Conservation (phyloP, 2,329 filamentous ascomycete species). For the Pseudogymnoascus sp. region DNA sequence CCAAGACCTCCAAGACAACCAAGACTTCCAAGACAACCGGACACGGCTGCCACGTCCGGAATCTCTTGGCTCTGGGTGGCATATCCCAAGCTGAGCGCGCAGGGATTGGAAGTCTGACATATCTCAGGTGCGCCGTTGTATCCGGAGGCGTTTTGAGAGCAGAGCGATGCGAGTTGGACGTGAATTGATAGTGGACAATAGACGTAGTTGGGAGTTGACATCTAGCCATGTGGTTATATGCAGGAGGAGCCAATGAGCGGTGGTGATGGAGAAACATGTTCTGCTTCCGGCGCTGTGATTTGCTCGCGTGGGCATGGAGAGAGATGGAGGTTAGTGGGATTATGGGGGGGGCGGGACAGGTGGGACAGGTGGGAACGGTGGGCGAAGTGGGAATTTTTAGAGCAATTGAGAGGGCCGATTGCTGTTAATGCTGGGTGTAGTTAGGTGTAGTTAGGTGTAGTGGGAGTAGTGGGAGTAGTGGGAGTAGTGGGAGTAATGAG, state of each 20-base stretch:
- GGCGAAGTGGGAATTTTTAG: not conserved
- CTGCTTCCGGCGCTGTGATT: not conserved
- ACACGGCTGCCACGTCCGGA: not conserved
- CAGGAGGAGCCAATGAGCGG: not conserved
- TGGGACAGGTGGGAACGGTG: not conserved
- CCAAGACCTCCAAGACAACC: not conserved
- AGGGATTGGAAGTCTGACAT: not conserved
- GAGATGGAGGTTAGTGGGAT: not conserved
- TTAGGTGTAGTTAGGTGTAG: no score
- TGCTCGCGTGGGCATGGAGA: not conserved
- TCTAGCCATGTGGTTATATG: not conserved
- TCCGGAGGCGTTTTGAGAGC: not conserved
- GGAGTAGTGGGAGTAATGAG: not conserved
- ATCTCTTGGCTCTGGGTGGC: not conserved
- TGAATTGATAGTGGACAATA: not conserved
- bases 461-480: no score
- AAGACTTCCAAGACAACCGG: not conserved
- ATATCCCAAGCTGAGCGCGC: not conserved
- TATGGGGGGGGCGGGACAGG: not conserved
- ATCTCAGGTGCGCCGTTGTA: not conserved
- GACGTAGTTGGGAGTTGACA: not conserved
- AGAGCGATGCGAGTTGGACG: not conserved
- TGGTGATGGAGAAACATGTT: not conserved
- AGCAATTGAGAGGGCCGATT: not conserved
- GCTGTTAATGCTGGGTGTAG: not conserved